These are phyloP conservation scores for Corniculantispora saksenae DNA, from an alignment of 2,329 filamentous ascomycete genomes.

Conservation along the genomic window DNA sequence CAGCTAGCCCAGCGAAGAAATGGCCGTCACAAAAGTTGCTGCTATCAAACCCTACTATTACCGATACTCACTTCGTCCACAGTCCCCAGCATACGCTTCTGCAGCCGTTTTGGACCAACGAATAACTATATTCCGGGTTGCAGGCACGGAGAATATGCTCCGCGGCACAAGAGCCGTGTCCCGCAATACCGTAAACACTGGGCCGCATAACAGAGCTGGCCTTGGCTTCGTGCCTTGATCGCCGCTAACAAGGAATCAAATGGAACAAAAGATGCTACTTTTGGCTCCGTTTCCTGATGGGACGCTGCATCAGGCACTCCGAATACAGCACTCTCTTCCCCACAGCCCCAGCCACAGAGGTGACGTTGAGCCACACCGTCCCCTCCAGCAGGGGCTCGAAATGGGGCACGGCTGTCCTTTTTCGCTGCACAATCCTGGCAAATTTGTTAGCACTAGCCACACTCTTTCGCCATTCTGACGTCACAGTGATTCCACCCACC, in stretches of 20 bases:
- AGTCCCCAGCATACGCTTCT: neutral
- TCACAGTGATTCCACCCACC: neutral
- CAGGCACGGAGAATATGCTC: neutral
- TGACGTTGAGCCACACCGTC: constrained; percentile 9
- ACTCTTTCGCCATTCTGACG: neutral
- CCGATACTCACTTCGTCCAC: neutral
- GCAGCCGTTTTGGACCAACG: neutral
- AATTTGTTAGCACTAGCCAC: neutral
- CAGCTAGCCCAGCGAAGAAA: too few species aligned
- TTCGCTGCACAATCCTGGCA: neutral
- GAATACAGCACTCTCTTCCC: neutral
- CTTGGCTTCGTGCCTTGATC: neutral
- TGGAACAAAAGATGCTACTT: neutral
- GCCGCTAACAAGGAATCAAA: neutral
- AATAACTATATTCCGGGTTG: neutral
- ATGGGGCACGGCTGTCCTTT: neutral
- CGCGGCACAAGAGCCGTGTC: neutral
- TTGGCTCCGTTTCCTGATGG: neutral
- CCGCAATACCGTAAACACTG: neutral
- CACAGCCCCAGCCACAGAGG: neutral
- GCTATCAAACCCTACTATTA: neutral
- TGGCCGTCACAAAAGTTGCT: neutral
- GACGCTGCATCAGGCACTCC: neutral
- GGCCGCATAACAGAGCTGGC: neutral
- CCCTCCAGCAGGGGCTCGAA: neutral